Conservation (phyloP, 2,329 filamentous ascomycete genomes). For the Spiromastix sp. region DNA sequence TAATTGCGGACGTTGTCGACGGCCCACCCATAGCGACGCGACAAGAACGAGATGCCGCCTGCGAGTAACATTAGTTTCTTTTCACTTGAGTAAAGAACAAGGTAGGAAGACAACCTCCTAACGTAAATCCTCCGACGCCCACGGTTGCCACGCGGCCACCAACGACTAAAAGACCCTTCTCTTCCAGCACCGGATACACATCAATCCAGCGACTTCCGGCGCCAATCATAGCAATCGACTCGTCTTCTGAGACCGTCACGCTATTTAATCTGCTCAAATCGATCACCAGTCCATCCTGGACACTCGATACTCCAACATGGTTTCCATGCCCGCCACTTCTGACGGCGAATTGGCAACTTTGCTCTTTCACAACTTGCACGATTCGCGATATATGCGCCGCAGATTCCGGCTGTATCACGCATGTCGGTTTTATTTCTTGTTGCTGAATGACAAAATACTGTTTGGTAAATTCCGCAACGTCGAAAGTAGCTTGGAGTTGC, state of each 20-base stretch:
- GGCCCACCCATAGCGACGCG: constrained; percentile 19
- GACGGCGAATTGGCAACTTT: constrained; percentile 29
- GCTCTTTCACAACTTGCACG: constrained; percentile 23
- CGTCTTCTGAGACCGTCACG: constrained; percentile 20
- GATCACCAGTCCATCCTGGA: constrained; percentile 29
- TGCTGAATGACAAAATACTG: no score
- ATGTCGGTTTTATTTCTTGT: no score
- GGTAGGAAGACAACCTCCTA: no score
- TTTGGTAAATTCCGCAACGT: no score
- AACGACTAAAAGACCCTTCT: no score
- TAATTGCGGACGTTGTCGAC: constrained; percentile 24
- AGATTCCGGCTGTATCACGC: constrained; percentile 25
- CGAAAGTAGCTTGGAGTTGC: no score
- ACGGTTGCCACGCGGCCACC: no score
- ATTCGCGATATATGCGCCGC: constrained; percentile 28
- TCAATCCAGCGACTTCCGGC: constrained; percentile 29
- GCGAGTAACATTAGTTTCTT: no score
- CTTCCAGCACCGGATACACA: constrained; percentile 30
- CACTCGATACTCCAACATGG: constrained; percentile 25
- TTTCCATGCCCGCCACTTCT: constrained; percentile 29
- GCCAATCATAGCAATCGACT: constrained; percentile 22
- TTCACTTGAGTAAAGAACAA: no score
- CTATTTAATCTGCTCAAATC: constrained; percentile 26
- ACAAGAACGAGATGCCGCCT: constrained; percentile 28
- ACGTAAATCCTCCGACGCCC: constrained; percentile 15